These are phyloP conservation scores for Candida vaughaniae DNA, from an alignment of 805 yeast genomes.

Conservation along the genomic window DNA sequence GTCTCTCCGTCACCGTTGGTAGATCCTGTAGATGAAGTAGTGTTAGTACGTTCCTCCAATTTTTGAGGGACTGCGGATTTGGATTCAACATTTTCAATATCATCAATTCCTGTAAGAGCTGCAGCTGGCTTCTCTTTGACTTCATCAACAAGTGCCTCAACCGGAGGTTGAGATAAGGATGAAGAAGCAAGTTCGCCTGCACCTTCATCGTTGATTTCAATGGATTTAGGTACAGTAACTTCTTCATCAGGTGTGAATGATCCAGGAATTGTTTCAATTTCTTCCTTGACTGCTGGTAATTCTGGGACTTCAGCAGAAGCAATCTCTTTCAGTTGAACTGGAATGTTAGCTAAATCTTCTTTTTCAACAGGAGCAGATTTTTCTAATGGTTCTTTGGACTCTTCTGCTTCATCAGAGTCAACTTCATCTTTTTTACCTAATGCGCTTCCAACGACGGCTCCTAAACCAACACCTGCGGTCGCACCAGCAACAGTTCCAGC, in stretches of 20 bases:
- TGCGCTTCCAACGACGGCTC: conserved; percentile 14
- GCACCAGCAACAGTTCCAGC: conserved; percentile 19
- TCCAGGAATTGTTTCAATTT: neutral
- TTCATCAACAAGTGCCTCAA: conserved; percentile 23
- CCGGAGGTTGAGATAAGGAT: conserved; percentile 3
- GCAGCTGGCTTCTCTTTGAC: conserved; percentile 25
- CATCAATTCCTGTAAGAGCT: conserved; percentile 28
- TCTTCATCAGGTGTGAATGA: neutral
- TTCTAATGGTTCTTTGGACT: neutral
- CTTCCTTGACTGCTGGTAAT: neutral
- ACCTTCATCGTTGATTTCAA: neutral
- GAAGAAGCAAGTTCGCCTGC: neutral
- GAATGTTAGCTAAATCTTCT: neutral
- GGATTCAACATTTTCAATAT: conserved; percentile 9
- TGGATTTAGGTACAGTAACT: neutral
- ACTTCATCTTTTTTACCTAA: neutral
- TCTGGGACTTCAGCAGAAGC: neutral
- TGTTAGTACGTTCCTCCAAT: conserved; percentile 22
- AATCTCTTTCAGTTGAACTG: neutral
- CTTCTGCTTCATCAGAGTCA: neutral
- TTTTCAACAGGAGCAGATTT: neutral
- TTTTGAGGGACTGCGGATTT: conserved; percentile 21
- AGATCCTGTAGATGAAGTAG: conserved; percentile 37
- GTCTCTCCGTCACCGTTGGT: conserved; percentile 40
- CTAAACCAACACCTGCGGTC: conserved; percentile 19